A percentile compares a stretch with the other conserved stretches of the same genome.
Conservation (phyloP, 1,284 basidiomycete species). For the Cryptococcus depauperatus region DNA sequence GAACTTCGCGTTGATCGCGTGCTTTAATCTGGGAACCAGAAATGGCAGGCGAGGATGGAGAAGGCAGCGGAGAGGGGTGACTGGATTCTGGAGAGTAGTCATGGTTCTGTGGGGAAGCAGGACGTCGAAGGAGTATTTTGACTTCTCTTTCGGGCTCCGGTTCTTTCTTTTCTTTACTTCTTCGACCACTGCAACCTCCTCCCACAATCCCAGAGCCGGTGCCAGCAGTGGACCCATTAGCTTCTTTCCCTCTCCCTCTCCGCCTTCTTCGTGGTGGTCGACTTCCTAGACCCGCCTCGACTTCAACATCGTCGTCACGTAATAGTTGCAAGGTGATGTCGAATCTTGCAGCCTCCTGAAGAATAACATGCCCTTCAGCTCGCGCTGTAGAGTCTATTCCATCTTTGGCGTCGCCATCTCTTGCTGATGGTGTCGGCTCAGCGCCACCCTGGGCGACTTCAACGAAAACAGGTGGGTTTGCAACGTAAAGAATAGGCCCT, state of each 20-base stretch:
- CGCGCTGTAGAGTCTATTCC: constrained; percentile 22
- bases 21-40: constrained; percentile 10
- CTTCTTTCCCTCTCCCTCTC: constrained; percentile 2
- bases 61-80: constrained; percentile 4
- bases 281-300: constrained; percentile 13
- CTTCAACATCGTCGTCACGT: constrained; percentile 37
- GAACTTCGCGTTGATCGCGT: neutral
- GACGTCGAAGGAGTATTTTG: constrained; percentile 34
- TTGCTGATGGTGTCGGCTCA: constrained; percentile 10
- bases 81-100: constrained; percentile 4
- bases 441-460: constrained; percentile 24
- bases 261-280: neutral
- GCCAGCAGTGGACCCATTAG: constrained; percentile 9
- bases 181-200: constrained; percentile 4
- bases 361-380: constrained; percentile 35
- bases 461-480: constrained; percentile 35
- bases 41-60: constrained; percentile 5
- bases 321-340: constrained; percentile 36
- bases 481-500: constrained; percentile 28
- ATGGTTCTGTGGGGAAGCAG: constrained; percentile 1
- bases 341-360: constrained; percentile 37
- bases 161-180: constrained; percentile 5
- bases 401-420: constrained; percentile 8
- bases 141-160: constrained; percentile 26
- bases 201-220: constrained; percentile 7